These are phyloP conservation scores for Picochlorum sp. DNA, from an alignment of 139 green algal genomes.

Conservation along the genomic window DNA sequence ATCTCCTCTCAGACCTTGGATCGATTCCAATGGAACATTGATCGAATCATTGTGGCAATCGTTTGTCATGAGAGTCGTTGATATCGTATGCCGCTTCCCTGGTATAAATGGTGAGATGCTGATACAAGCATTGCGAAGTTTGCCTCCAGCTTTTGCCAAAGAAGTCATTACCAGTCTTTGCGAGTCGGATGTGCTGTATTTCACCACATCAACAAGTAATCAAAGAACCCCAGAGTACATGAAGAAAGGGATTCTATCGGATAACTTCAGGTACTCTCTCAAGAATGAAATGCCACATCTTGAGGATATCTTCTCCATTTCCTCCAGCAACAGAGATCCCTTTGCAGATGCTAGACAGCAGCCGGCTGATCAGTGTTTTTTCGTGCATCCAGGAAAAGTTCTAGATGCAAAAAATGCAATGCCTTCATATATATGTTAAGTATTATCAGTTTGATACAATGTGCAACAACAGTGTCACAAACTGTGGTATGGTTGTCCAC, in stretches of 20 bases:
- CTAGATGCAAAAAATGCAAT: conserved; percentile 7
- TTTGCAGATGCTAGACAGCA: too few relatives aligned
- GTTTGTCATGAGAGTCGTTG: neutral
- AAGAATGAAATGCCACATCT: conserved; percentile 58
- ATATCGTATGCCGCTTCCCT: conserved; percentile 5
- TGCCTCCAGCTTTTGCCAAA: neutral
- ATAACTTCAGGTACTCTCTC: conserved; percentile 39
- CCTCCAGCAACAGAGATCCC: too few relatives aligned
- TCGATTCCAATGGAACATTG: conserved; percentile 16
- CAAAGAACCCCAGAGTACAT: neutral
- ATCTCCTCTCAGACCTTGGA: conserved; percentile 20
- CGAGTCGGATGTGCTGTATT: conserved; percentile 10
- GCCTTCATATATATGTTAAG: neutral
- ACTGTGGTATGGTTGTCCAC: conserved; percentile 41
- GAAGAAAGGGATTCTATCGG: neutral
- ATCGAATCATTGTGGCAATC: conserved; percentile 13
- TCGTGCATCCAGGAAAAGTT: neutral
- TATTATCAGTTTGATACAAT: conserved; percentile 34
- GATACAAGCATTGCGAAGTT: neutral
- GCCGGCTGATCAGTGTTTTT: too few relatives aligned
- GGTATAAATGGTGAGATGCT: conserved; percentile 9
- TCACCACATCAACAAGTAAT: neutral
- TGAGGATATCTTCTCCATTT: too few relatives aligned
- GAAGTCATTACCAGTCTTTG: neutral
- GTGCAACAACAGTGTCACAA: conserved; percentile 37